Conservation (phyloP, 345 rosid genomes). For the Linum trigynum region DNA sequence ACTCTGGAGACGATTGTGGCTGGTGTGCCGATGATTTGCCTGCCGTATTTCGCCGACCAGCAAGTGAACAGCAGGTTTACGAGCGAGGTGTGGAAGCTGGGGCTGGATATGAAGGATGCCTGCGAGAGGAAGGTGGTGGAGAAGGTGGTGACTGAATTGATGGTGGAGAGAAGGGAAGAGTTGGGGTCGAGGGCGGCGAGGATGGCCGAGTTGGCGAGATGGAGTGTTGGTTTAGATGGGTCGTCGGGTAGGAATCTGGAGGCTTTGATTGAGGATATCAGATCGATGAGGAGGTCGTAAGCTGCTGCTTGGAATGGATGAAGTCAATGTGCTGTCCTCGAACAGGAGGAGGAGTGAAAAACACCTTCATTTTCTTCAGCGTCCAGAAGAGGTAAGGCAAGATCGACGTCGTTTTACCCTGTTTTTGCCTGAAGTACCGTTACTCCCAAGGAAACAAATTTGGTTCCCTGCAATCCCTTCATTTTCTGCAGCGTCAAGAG, state of each 20-base stretch:
- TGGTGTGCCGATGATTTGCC: conserved; percentile 67
- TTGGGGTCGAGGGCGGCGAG: conserved; percentile 14
- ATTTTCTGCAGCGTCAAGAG: too few relatives aligned
- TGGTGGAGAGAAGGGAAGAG: conserved; percentile 44
- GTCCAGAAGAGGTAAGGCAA: too few relatives aligned
- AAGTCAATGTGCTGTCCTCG: too few relatives aligned
- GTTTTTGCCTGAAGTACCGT: too few relatives aligned
- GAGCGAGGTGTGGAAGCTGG: conserved; percentile 47
- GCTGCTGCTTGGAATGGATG: too few relatives aligned
- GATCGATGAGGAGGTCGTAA: conserved; percentile 10
- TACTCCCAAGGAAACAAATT: too few relatives aligned
- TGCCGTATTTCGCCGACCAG: conserved; percentile 58
- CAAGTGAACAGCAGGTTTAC: conserved; percentile 43
- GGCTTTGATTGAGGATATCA: conserved; percentile 31
- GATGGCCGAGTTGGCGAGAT: conserved; percentile 24
- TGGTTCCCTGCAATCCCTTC: too few relatives aligned
- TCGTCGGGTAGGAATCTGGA: conserved; percentile 31
- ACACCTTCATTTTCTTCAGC: too few relatives aligned
- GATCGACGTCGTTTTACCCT: too few relatives aligned
- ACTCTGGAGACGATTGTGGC: conserved; percentile 49
- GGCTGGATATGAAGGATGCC: conserved; percentile 60
- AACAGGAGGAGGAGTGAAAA: too few relatives aligned
- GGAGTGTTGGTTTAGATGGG: conserved; percentile 26
- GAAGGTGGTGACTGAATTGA: conserved; percentile 41
- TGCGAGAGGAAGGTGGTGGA: conserved; percentile 41